These are phyloP conservation scores for Pythium sp. DNA, from an alignment of 352 stramenopile species.

Conservation along the genomic window DNA sequence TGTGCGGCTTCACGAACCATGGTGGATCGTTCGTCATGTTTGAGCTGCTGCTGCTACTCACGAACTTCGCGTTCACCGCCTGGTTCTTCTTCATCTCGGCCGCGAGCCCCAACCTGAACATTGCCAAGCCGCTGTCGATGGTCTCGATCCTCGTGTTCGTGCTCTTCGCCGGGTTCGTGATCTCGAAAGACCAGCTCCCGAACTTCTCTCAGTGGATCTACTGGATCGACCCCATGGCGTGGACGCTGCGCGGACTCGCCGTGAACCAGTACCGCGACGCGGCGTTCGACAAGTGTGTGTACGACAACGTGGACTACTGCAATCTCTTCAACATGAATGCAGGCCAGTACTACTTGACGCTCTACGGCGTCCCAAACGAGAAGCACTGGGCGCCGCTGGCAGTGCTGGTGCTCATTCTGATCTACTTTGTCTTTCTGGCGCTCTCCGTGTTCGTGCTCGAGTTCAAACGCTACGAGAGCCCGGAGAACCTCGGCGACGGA, in stretches of 20 bases:
- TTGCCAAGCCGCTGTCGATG: conserved; percentile 27
- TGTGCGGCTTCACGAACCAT: conserved; percentile 39
- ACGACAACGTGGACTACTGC: conserved; percentile 21
- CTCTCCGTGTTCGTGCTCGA: conserved; percentile 27
- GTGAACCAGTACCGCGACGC: conserved; percentile 17
- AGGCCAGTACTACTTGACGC: conserved; percentile 17
- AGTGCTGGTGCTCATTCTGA: conserved; percentile 16
- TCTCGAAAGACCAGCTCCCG: conserved; percentile 28
- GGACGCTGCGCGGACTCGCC: conserved; percentile 22
- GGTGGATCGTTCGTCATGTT: conserved; percentile 31
- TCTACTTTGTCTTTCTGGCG: conserved; percentile 23
- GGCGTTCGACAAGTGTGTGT: conserved; percentile 15
- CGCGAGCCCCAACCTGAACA: conserved; percentile 13
- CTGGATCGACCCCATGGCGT: conserved; percentile 35
- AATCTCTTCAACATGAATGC: conserved; percentile 6
- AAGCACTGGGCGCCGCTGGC: conserved; percentile 18
- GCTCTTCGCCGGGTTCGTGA: conserved; percentile 32
- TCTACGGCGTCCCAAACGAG: conserved; percentile 24
- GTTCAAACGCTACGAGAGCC: conserved; percentile 21
- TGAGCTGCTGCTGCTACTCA: conserved; percentile 54
- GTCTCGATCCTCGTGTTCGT: conserved; percentile 26
- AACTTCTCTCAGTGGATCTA: conserved; percentile 33
- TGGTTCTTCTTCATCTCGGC: conserved; percentile 28
- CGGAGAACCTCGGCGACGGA: background rate
- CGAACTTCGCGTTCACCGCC: conserved; percentile 17